These are phyloP conservation scores for Amesomyces nigricolor DNA, from an alignment of 2,329 filamentous ascomycete species.

Conservation along the genomic window DNA sequence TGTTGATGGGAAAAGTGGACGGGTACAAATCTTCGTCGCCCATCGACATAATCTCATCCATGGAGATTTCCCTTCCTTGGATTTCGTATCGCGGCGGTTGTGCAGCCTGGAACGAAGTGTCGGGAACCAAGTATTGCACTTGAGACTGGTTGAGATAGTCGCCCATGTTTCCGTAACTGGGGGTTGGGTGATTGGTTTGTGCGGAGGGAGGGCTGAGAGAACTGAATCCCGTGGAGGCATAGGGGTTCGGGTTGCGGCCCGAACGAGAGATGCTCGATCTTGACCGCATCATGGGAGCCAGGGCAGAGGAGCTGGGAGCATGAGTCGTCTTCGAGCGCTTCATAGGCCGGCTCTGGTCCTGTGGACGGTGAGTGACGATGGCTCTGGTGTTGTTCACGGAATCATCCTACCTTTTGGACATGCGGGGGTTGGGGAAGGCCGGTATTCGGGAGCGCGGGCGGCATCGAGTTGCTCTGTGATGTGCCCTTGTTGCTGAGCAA, in stretches of 20 bases:
- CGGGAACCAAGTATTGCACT: slow-evolving; percentile 20
- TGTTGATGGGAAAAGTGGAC: slow-evolving; percentile 19
- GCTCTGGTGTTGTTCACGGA: too few relatives aligned
- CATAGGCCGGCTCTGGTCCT: slow-evolving; percentile 28
- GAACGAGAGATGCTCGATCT: slow-evolving; percentile 34
- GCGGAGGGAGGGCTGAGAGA: slow-evolving; percentile 31
- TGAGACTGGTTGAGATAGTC: slow-evolving; percentile 19
- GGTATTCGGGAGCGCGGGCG: slow-evolving; percentile 22
- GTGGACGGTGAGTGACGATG: slow-evolving; percentile 10
- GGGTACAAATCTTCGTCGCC: slow-evolving; percentile 3
- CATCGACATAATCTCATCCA: slow-evolving; percentile 24
- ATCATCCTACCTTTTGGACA: slow-evolving; percentile 19
- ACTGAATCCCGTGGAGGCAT: slow-evolving; percentile 30
- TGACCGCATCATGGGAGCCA: slow-evolving; percentile 41
- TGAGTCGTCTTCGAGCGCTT: slow-evolving; percentile 31
- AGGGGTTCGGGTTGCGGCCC: slow-evolving; percentile 38
- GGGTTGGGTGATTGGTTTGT: slow-evolving; percentile 11
- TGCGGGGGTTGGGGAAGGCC: slow-evolving; percentile 5
- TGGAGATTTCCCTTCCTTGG: slow-evolving; percentile 20
- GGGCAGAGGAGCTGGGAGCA: slow-evolving; percentile 30
- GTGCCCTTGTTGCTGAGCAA: slow-evolving; percentile 25
- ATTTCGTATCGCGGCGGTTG: slow-evolving; percentile 4
- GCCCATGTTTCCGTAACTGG: slow-evolving; percentile 12
- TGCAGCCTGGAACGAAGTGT: slow-evolving; percentile 8
- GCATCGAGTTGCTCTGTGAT: slow-evolving; percentile 30